Evolutionary conservation across 306 rosid species (phyloP), one percentile per base, ranked within the genome.

Genomic region (Citrullus amarus): DNA sequence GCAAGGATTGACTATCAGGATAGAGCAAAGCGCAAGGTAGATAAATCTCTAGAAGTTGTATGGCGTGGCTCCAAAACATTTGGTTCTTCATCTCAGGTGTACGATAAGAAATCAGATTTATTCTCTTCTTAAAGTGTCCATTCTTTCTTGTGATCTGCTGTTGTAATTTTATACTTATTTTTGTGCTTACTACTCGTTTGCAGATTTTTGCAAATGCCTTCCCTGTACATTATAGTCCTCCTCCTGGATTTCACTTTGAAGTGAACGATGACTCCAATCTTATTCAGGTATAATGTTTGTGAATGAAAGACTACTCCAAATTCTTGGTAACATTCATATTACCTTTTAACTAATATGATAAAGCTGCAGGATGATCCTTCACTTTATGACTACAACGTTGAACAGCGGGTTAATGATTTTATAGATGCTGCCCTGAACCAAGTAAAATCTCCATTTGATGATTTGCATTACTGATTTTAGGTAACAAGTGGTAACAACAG

Each of bases 1-100:
- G 98, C 98, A 17, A 88, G 98, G 78, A 85, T 94, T 84, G 98
- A 94, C 85, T 92, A 87, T 80, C 95, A 89, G 79, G 98, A 94
- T 77, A 86, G 96, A 85, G 93, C 87, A 36, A 82, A 86, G 77
- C 89, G 98, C 53, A 92, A 81, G 83, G 82, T 1, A 53, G 90
- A 90, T 5, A 94, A 94, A 67, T 81, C 97, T 50, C 96, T 94
- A 55, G 98, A 94, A 88, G 97, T 94, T 76, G 85, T 94, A 62
- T 94, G 98, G 98, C 96, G 93, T 46, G 98, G 86, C 14, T 94
- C 97, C 78, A 88, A 84, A 67, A 89, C 93, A 53, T 90, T 92
- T 84, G 96, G 97, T 75, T 89, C 96, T 60, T 90, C 96, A 63
- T 80, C 94, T 79, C 94, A 92, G 97, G 97, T 89, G 73, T 44